phyloP scores from a whole-genome alignment of 352 stramenopile species.

The Phytophthora hibernalis region DNA sequence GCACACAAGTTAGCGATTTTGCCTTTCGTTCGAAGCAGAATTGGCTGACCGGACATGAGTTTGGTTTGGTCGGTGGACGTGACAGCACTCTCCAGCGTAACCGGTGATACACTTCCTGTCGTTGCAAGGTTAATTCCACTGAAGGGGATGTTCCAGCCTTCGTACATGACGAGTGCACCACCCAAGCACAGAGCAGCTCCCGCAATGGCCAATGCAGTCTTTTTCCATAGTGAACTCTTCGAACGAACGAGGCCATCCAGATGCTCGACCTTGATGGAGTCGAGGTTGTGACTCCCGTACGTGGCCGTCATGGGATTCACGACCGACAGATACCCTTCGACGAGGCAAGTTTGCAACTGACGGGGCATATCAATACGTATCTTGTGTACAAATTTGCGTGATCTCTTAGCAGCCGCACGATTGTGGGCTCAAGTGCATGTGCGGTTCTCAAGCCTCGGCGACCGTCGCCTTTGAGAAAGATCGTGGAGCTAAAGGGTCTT shows the following conservation, averaged over 20 bases:
- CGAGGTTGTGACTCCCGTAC: conserved; percentile 13
- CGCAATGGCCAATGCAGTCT: conserved; percentile 1
- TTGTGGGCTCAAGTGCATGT: not conserved
- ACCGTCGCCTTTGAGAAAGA: not conserved
- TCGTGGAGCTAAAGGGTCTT: too few relatives aligned
- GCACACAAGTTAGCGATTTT: conserved; percentile 27
- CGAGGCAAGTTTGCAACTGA: not conserved
- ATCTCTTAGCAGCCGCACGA: not conserved
- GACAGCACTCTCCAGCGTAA: not conserved
- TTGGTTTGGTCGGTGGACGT: conserved; percentile 6
- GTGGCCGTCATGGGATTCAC: conserved; percentile 1
- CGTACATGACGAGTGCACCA: conserved; percentile 11
- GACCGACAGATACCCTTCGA: not conserved
- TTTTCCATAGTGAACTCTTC: conserved; percentile 6
- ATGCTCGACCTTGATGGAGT: conserved; percentile 9
- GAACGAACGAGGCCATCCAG: not conserved
- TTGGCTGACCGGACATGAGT: not conserved
- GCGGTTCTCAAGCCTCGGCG: not conserved
- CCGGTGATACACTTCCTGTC: not conserved
- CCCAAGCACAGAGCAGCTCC: conserved; percentile 10
- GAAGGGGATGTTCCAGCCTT: conserved; percentile 1
- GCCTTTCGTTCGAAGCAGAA: conserved; percentile 11
- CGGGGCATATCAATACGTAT: not conserved
- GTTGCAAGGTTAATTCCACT: not conserved
- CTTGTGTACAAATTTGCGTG: not conserved